Percentiles rank a stretch among this genome's conserved stretches.
Conservation (phyloP, 768 basidiomycete species). For the Imleria badia region DNA sequence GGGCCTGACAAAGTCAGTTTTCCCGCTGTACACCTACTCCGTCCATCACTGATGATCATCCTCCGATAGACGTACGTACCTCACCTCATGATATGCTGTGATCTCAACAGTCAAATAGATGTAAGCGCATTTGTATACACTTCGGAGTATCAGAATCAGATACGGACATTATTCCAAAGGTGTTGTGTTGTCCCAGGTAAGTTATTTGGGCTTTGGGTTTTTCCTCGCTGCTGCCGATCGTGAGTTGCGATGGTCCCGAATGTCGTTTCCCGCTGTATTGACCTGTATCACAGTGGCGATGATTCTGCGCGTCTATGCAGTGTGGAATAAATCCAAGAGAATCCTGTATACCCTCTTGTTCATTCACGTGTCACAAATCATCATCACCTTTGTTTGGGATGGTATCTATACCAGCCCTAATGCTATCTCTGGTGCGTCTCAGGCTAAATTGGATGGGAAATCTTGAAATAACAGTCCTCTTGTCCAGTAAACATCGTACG, state of each 20-base stretch:
- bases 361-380: too few species aligned
- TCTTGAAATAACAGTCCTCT: too few species aligned
- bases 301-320: conserved; percentile 15
- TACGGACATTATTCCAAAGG: not conserved
- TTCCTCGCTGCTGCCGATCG: conserved; percentile 9
- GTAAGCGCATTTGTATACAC: not conserved
- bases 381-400: too few species aligned
- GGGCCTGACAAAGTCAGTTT: conserved; percentile 7
- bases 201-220: not conserved
- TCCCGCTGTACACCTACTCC: not conserved
- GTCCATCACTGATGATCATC: not conserved
- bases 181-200: not conserved
- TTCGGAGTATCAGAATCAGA: not conserved
- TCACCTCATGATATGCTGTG: too few species aligned
- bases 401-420: too few species aligned
- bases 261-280: too few species aligned
- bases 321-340: conserved; percentile 4
- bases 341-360: not conserved
- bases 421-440: too few species aligned
- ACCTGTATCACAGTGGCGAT: conserved; percentile 9
- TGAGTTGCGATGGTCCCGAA: not conserved
- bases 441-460: too few species aligned
- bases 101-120: not conserved
- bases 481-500: too few species aligned
- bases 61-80: conserved; percentile 3